Evolutionary conservation across 1,284 basidiomycete species (phyloP), one percentile per base, ranked within the genome.

Genomic region (Thelephora terrestris): DNA sequence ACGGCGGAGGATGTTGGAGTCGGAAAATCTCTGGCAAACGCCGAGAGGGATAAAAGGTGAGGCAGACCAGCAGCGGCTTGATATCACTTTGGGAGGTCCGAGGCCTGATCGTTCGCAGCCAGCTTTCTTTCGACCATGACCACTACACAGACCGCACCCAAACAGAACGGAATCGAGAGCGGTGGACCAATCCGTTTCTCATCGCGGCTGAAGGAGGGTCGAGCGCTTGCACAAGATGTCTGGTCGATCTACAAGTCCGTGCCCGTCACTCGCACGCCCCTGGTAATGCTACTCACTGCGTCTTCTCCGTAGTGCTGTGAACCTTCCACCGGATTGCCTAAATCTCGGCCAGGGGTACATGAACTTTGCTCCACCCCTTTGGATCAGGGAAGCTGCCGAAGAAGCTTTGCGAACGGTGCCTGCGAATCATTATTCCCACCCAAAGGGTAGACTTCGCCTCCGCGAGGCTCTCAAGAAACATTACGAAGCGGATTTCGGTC

Each of bases 261-360:
- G 48, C 43, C 10, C 34, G 37, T 20, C 52, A 55, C 47, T 52
- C 48, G 17, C 49, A 12, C 42, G 37, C 16, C 46, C 44, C 21
- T 47, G 34, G 12, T 23, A 34, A 53, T 50, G 23, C 18, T 47
- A 32, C 43, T 46, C 43, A 54, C 34, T 48, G 58, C 34, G 53
- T 55, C 34, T 23, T 20, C 53, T 12, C 29, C 7, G 10, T 60
- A 93, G 91, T 62, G 89, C 77, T 47, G 84, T 77, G 39, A 93
- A 93, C 60, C 75, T 95, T 52, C 91, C 91, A 1, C 52, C 78
- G 4, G 87, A 93, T 61, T 89, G 86, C 57, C 86, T 95, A 64
- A 95, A 94, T 65, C 81, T 95, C 45, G 91, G 91, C 6, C 91
- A 94, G 67, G 91, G 91, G 2, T 94, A 93, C 69, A 95, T 94